Evolutionary conservation across 106 monocot species (phyloP).

Genomic region (Dendrobium catenatum): DNA sequence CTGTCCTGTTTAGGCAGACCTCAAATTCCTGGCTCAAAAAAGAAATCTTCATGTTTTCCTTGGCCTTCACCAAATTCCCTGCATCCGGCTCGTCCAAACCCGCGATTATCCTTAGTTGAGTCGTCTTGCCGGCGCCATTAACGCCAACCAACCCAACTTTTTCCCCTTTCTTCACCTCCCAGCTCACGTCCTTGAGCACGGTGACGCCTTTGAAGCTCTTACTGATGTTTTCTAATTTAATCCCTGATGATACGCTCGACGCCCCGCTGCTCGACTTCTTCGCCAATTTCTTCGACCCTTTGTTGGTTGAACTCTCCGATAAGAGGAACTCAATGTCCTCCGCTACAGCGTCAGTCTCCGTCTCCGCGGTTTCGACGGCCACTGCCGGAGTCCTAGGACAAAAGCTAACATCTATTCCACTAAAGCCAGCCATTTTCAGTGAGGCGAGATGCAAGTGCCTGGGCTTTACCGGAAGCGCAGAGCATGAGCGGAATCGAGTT

Average conservation of each 20-base stretch:
- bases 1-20: slow-evolving; percentile 76
- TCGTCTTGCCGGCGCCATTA: slow-evolving; percentile 97
- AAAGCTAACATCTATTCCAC: slow-evolving; percentile 12
- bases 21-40: slow-evolving; percentile 96
- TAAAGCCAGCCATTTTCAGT: slow-evolving; percentile 6
- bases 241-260: slow-evolving; percentile 83
- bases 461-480: slow-evolving; percentile 6
- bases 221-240: slow-evolving; percentile 70
- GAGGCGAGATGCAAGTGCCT: background rate
- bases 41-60: slow-evolving; percentile 89
- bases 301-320: slow-evolving; percentile 20
- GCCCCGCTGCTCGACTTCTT: slow-evolving; percentile 56
- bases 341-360: slow-evolving; percentile 17
- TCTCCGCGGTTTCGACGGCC: slow-evolving; percentile 27
- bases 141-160: slow-evolving; percentile 95
- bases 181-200: slow-evolving; percentile 77
- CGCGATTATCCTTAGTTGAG: slow-evolving; percentile 85
- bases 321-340: slow-evolving; percentile 66
- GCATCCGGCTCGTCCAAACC: slow-evolving; percentile 86
- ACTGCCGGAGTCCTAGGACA: slow-evolving; percentile 13
- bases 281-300: slow-evolving; percentile 13
- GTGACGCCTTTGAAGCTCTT: slow-evolving; percentile 84
- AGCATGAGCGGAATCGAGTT: background rate
- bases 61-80: slow-evolving; percentile 71
- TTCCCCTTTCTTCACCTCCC: slow-evolving; percentile 98